A percentile compares a stretch with the other conserved stretches of the same genome.
Conservation (phyloP, 2,329 filamentous ascomycete genomes). For the Phialophora tarda region DNA sequence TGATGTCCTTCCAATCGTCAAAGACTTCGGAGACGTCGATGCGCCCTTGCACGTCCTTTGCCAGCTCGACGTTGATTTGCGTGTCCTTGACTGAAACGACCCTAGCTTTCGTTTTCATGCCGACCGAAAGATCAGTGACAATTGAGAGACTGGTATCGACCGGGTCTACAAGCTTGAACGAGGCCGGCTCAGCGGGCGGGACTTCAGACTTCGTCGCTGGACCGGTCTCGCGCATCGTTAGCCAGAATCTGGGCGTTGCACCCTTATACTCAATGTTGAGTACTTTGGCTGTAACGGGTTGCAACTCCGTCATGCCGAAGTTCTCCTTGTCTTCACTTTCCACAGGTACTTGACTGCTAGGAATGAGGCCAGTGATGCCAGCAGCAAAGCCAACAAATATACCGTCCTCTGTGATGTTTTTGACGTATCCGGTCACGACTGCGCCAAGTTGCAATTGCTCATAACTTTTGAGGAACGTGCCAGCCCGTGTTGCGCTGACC, state of each 20-base stretch:
- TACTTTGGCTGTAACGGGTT: constrained; percentile 76
- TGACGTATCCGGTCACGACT: constrained; percentile 77
- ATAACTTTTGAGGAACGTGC: constrained; percentile 72
- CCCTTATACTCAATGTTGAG: constrained; percentile 70
- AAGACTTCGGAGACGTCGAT: constrained; percentile 92
- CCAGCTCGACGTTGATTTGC: constrained; percentile 87
- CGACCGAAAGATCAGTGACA: constrained; percentile 74
- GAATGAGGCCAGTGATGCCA: constrained; percentile 76
- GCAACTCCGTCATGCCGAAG: constrained; percentile 78
- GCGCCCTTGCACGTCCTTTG: constrained; percentile 87
- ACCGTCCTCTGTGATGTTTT: constrained; percentile 79
- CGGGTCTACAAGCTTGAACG: constrained; percentile 60
- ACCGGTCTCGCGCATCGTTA: constrained; percentile 62
- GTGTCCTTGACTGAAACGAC: constrained; percentile 87
- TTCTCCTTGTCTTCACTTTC: constrained; percentile 70
- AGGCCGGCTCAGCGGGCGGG: constrained; percentile 27
- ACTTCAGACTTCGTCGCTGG: constrained; percentile 41
- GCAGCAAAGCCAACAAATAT: constrained; percentile 89
- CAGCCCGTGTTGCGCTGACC: constrained; percentile 73
- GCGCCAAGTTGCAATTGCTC: constrained; percentile 73
- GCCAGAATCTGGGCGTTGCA: constrained; percentile 67
- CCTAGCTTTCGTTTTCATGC: constrained; percentile 74
- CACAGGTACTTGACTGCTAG: constrained; percentile 76
- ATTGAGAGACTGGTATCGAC: constrained; percentile 69
- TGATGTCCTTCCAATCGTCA: constrained; percentile 84